Evolutionary conservation across 768 basidiomycete genomes (phyloP).

Genomic region (Coprinopsis marcescibilis): DNA sequence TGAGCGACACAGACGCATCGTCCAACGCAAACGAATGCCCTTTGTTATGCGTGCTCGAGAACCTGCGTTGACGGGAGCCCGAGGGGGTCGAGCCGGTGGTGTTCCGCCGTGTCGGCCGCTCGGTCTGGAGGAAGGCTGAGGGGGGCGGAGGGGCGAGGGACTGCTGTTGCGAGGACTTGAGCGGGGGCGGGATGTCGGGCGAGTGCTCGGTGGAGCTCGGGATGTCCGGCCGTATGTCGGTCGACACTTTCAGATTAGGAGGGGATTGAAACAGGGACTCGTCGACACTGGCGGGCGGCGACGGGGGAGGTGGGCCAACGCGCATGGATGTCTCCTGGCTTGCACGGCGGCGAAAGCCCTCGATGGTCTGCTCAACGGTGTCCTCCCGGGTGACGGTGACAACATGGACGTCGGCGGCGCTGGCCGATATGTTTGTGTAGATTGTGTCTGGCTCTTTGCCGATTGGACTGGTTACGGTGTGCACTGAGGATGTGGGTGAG

Average conservation of each 20-base stretch:
- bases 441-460: not conserved
- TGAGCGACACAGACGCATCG: conserved; percentile 26
- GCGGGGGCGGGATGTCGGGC: conserved; percentile 33
- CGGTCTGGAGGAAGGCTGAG: not conserved
- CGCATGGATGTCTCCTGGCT: not conserved
- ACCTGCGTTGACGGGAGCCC: conserved; percentile 12
- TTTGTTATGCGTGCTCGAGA: conserved; percentile 19
- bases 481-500: conserved; percentile 6
- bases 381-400: conserved; percentile 1
- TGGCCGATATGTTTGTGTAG: not conserved
- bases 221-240: conserved; percentile 26
- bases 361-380: not conserved
- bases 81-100: conserved; percentile 53
- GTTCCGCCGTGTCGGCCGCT: conserved; percentile 54
- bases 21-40: conserved; percentile 27
- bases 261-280: not conserved
- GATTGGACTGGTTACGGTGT: conserved; percentile 6
- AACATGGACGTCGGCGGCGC: conserved; percentile 2
- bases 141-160: conserved; percentile 17
- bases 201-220: conserved; percentile 29
- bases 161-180: conserved; percentile 14
- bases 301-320: conserved; percentile 24
- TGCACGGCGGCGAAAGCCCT: not conserved
- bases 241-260: conserved; percentile 20
- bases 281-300: conserved; percentile 29